Evolutionary conservation across 129 eudicot genomes (phyloP).

Genomic region (Daucus carota): DH1_v3.0 NC_030382.2:33390001-33390500

Average conservation of each 20-base stretch:
- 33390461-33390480: slow-evolving; percentile 1
- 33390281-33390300: neutral
- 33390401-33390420: neutral
- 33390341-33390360: neutral
- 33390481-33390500: slow-evolving; percentile 17
- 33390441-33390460: slow-evolving; percentile 4
- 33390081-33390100: neutral
- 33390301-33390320: neutral
- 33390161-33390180: neutral
- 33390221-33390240: neutral
- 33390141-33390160: neutral
- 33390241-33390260: slow-evolving; percentile 1
- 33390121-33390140: neutral
- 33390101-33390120: neutral
- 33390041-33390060: neutral
- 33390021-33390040: neutral
- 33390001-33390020: neutral
- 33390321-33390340: neutral
- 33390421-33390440: neutral
- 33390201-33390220: neutral
- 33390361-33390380: neutral
- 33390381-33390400: neutral
- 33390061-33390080: neutral
- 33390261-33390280: neutral
- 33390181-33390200: neutral